These are phyloP conservation scores for Mycena olivaceomarginata DNA, from an alignment of 768 basidiomycete species.

Conservation along the genomic window DNA sequence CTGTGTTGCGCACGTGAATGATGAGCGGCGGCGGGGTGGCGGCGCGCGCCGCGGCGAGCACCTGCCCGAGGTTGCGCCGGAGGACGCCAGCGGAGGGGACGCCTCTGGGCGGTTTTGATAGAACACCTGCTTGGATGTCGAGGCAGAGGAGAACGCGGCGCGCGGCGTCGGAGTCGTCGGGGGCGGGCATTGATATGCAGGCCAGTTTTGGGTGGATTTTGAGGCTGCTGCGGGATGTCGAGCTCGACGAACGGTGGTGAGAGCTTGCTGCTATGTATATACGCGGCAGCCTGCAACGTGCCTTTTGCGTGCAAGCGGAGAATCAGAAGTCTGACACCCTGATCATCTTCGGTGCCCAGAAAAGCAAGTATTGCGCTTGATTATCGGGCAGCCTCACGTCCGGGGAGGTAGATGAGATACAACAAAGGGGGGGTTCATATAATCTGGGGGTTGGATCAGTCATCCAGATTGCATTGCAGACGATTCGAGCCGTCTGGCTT, in stretches of 20 bases:
- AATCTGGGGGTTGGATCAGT: not conserved
- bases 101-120: constrained; percentile 67
- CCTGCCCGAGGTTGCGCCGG: constrained; percentile 66
- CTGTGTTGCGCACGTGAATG: constrained; percentile 81
- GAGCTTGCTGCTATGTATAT: constrained; percentile 19
- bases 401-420: not conserved
- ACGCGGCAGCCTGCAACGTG: constrained; percentile 9
- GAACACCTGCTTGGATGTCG: constrained; percentile 73
- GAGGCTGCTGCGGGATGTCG: not conserved
- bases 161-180: constrained; percentile 4
- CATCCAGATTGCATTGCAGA: not conserved
- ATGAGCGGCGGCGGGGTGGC: constrained; percentile 71
- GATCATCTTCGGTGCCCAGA: constrained; percentile 5
- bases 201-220: not conserved
- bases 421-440: constrained; percentile 3
- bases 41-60: constrained; percentile 68
- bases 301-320: constrained; percentile 10
- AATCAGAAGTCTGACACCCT: constrained; percentile 24
- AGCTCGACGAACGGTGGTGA: not conserved
- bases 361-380: not conserved
- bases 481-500: not conserved
- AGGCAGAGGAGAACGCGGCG: constrained; percentile 71
- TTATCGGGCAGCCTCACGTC: not conserved
- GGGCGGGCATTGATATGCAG: not conserved
- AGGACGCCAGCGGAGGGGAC: constrained; percentile 68